Percentiles rank a stretch among this genome's conserved stretches.
phyloP scores from a whole-genome alignment of 202 grass and related monocot species.

The Tripidium arundinaceum region DNA sequence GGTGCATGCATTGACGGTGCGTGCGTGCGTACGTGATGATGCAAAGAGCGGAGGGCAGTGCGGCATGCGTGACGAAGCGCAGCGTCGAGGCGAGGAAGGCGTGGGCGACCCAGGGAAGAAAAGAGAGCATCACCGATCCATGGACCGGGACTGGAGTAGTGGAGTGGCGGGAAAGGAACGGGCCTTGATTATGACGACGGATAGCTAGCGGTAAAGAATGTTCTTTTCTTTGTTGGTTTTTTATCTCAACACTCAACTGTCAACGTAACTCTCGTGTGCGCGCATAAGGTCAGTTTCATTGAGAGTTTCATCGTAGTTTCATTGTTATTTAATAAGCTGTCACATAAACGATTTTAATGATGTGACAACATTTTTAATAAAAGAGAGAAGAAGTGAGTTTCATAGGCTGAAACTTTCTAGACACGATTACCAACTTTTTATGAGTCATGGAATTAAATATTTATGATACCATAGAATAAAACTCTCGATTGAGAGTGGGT shows the following conservation, averaged over 20 bases:
- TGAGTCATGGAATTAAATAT: too few relatives aligned
- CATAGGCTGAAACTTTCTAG: too few relatives aligned
- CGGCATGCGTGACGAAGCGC: background rate
- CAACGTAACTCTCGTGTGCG: too few relatives aligned
- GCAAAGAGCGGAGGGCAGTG: background rate
- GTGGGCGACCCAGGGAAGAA: background rate
- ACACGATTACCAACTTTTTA: too few relatives aligned
- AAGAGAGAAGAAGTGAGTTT: too few relatives aligned
- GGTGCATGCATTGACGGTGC: background rate
- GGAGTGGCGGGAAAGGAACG: background rate
- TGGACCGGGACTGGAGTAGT: background rate
- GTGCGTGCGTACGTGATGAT: slow-evolving; percentile 7
- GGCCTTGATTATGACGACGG: background rate
- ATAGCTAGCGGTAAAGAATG: background rate
- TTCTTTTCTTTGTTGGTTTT: background rate
- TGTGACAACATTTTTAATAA: too few relatives aligned
- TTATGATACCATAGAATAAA: too few relatives aligned
- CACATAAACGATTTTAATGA: too few relatives aligned
- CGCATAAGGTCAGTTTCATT: too few relatives aligned
- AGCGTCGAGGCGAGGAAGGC: background rate
- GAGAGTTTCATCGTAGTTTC: too few relatives aligned
- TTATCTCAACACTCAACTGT: background rate
- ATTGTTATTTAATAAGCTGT: too few relatives aligned
- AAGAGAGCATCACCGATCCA: background rate
- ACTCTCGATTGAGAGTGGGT: too few relatives aligned